Percentiles rank a stretch among this genome's conserved stretches.
Evolutionary conservation across 192 early-diverging fungal species (phyloP).

Genomic region (Coemansia furcata): DNA sequence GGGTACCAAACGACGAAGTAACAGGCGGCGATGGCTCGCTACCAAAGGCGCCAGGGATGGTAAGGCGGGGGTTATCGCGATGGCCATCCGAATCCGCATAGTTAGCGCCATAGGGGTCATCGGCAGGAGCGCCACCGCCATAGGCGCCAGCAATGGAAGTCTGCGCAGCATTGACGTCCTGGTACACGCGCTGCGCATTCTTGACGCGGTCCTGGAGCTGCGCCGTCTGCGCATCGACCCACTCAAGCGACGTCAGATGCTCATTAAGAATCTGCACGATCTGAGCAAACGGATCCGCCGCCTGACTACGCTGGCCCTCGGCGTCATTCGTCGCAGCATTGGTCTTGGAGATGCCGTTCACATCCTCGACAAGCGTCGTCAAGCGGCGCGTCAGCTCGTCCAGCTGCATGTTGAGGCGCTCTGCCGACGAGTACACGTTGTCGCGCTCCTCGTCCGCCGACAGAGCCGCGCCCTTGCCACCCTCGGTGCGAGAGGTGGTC

Average conservation of each 20-base stretch:
- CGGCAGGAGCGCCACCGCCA: background rate
- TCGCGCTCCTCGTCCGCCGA: constrained; percentile 84
- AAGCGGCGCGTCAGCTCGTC: constrained; percentile 83
- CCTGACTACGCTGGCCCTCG: constrained; percentile 13
- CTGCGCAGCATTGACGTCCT: constrained; percentile 39
- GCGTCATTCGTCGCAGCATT: constrained; percentile 15
- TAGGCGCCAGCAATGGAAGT: constrained; percentile 14
- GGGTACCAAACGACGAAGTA: constrained; percentile 37
- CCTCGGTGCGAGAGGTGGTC: constrained; percentile 57
- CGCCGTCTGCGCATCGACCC: constrained; percentile 74
- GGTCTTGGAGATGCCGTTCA: constrained; percentile 62
- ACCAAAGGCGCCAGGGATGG: constrained; percentile 36
- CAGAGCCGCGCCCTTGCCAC: constrained; percentile 35
- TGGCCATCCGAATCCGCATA: background rate
- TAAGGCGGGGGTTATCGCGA: background rate
- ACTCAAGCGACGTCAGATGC: constrained; percentile 89
- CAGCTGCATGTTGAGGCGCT: constrained; percentile 81
- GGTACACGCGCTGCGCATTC: constrained; percentile 33
- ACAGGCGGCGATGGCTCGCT: constrained; percentile 33
- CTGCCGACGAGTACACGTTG: constrained; percentile 79
- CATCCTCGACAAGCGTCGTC: constrained; percentile 77
- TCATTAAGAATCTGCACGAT: constrained; percentile 89
- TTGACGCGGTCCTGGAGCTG: constrained; percentile 47
- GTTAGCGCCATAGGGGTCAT: background rate
- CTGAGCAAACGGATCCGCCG: constrained; percentile 60